Evolutionary conservation across 352 stramenopile genomes (phyloP), one percentile per base, ranked within the genome.

Genomic region (Phytopythium ostracodes): DNA sequence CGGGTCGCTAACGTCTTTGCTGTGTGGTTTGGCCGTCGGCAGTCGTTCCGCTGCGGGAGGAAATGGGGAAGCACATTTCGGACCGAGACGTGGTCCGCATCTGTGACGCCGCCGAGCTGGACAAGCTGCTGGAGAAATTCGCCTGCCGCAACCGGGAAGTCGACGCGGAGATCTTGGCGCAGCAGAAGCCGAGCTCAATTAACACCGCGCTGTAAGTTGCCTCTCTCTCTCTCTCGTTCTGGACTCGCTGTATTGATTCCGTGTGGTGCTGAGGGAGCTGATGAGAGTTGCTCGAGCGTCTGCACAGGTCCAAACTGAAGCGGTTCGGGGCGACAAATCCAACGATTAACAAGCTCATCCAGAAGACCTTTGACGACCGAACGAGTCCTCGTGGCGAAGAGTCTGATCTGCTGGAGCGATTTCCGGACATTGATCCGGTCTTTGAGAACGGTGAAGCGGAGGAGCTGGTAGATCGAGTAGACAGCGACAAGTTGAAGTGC

Each of bases 51-150:
- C 62, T 64, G 20, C 66, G 73, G 17, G 70, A 89, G 17, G 68
- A 73, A 25, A 80, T 94, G 61, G 82, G 75, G 18, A 77, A 75
- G 33, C 85, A 80, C 65, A 76, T 94, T 33, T 77, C 68, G 29
- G 82, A 91, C 49, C 70, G 76, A 14, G 84, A 94, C 52, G 84
- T 94, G 40, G 76, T 94, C 50, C 79, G 82, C 17, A 73, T 92
- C 14, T 94, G 84, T 64, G 70, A 79, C 25, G 63, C 60, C 2
- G 67, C 79, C 4, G 80, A 94, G 59, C 72, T 94, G 15, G 66
- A 76, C n/a, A 72, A 67, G 42, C 59, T 92, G 57, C 73, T 86
- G 58, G 70, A 88, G 46, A 89, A 89, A 60, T 91, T 94, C 38
- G 67, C 80, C 29, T 79, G 63, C 2, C 76, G 81, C 6, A 81